Base-by-base conservation (phyloP, 1,139 yeast species). In the Blastobotrys malaysiensis region DNA sequence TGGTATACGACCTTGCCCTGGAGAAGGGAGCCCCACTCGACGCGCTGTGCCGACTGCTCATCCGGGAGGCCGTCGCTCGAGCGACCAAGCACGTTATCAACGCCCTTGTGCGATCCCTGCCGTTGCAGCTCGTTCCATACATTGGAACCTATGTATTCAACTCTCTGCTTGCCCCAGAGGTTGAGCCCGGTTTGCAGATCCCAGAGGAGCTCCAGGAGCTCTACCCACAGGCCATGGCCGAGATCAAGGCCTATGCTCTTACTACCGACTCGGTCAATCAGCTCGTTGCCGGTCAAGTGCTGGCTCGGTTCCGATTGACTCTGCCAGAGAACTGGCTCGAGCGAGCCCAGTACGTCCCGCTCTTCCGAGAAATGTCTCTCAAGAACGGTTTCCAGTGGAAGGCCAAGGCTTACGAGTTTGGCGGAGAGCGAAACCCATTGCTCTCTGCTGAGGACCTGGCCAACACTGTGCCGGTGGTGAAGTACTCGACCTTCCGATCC, bases 371-470 rank as follows among this genome's bases (percentile, higher is more conserved):
- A 60, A 77, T 90, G 58, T 84, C 96, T 14, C 65, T 77, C 54
- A 86, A 87, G 71, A 81, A 84, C 62, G 99, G 99, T 72, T 81
- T 93, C 56, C 99, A 93, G 74, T 86, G 96, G 88, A 73, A 75
- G 61, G 69, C 80, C n/a, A 77, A 73, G 58, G 69, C 74, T 18
- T 84, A 80, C 66, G 73, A 69, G 13, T 82, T 82, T 66, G 58
- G 55, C 9, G 54, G 52, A 26, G 75, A 73, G 57, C 77, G 75
- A 66, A 43, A 54, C 43, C 24, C 50, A 1, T 21, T 49, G 14
- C 68, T 68, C 57, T 57, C 64, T 19, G 67, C 64, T 45, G 60
- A 71, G 2, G 97, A 91, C 67, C 76, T 93, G 53, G 63, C 84
- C 39, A 77, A 83, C 48, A 77, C 93, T 53, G 81, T 82, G 43